Percentiles rank a stretch among this genome's conserved stretches.
Evolutionary conservation across 2,329 filamentous ascomycete genomes (phyloP).

Genomic region (Colletotrichum shisoi): DNA sequence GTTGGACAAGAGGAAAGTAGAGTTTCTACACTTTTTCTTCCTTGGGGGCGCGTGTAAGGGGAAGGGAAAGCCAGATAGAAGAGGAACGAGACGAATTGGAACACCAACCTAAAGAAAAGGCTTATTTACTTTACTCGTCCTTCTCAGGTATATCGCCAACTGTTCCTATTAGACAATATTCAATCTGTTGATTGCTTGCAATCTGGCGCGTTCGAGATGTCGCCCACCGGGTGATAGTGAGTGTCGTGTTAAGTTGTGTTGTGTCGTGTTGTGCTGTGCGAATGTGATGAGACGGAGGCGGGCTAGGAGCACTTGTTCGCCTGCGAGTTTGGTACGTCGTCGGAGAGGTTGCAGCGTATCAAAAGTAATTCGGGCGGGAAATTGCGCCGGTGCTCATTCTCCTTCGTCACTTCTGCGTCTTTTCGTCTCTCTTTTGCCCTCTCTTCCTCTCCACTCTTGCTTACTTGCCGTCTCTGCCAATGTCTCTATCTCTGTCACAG

Average conservation of each 20-base stretch:
- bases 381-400: neutral
- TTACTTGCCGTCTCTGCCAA: neutral
- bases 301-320: constrained; percentile 8
- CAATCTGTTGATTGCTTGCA: neutral
- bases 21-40: constrained; percentile 19
- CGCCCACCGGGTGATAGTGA: neutral
- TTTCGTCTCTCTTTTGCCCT: neutral
- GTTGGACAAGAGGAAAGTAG: constrained; percentile 7
- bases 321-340: constrained; percentile 8
- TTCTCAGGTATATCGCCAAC: neutral
- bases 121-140: constrained; percentile 5
- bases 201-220: neutral
- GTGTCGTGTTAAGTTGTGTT: neutral
- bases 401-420: constrained; percentile 9
- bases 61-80: constrained; percentile 12
- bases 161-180: neutral
- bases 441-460: neutral
- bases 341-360: constrained; percentile 9
- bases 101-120: neutral
- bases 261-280: neutral
- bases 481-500: neutral
- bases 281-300: constrained; percentile 6
- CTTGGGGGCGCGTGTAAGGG: constrained; percentile 17
- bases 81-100: neutral
- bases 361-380: constrained; percentile 1